Conservation (phyloP, 2,329 filamentous ascomycete genomes). For the Aspergillus fumigatiaffinis region DNA sequence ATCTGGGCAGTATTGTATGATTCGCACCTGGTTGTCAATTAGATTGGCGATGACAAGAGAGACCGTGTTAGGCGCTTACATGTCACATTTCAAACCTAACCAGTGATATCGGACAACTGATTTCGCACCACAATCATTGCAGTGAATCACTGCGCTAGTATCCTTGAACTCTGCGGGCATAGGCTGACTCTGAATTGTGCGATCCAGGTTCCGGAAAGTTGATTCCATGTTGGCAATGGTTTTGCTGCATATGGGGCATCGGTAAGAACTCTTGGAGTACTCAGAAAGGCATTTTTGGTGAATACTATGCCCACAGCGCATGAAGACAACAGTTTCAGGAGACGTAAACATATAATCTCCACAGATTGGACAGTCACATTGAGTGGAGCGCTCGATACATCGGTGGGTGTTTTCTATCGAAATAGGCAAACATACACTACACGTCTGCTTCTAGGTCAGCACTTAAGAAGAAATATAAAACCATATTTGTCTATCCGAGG, state of each 20-base stretch:
- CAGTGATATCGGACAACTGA: constrained; percentile 88
- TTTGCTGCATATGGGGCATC: constrained; percentile 94
- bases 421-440: constrained; percentile 91
- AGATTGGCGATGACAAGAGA: constrained; percentile 3
- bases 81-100: constrained; percentile 82
- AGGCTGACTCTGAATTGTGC: constrained; percentile 80
- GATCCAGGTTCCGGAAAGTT: constrained; percentile 85
- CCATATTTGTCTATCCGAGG: not conserved
- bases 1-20: constrained; percentile 46
- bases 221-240: constrained; percentile 97
- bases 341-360: constrained; percentile 96
- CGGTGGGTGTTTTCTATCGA: constrained; percentile 79
- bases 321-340: constrained; percentile 81
- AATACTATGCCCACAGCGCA: constrained; percentile 94
- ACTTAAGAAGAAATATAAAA: not conserved
- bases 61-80: constrained; percentile 33
- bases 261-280: constrained; percentile 86
- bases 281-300: constrained; percentile 85
- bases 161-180: constrained; percentile 83
- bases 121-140: constrained; percentile 91
- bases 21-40: constrained; percentile 35
- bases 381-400: constrained; percentile 89
- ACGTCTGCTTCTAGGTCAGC: constrained; percentile 57
- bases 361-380: constrained; percentile 95
- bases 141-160: constrained; percentile 78